Base-by-base conservation (phyloP, 176 grass and related monocot species). In the Carex myosuroides region DNA sequence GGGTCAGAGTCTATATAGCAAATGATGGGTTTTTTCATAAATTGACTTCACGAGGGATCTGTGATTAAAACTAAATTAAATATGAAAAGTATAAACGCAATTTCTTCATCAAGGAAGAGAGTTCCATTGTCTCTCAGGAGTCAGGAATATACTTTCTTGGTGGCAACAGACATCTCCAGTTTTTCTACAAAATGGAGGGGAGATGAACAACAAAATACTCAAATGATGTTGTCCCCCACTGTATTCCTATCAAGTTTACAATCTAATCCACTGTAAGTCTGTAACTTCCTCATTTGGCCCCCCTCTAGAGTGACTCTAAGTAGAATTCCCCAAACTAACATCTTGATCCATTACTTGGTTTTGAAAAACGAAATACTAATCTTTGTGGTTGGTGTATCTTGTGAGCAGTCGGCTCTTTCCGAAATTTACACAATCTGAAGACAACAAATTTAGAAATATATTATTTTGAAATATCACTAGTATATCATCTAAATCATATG, bases 21-120 rank as follows among this genome's bases (percentile, higher is more conserved):
- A 79, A 79, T 79, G 29, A 53, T 79, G 33, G 37, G 39, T 63
- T 44, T 64, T 81, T 81, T 42, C 58, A 58, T 35, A 81, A 58
- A 9, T 53, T 13, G 18, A 81, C 57, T 64, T 64, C 33, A 64
- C 64, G 79, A 48, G 60, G 39, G 54, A 63, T 42, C 22, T 21
- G 57, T 81, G 79, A 39, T 21, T 21, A 30, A 56, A 81, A 61
- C 13, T 14, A 63, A 4, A 44, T 63, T 52, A 4, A 76, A 26
- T 11, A 52, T 50, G 48, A 41, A 63, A 57, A 62, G 3, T 39
- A 44, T 6, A 81, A 7, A 81, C 44, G 5, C 33, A 81, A 81
- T 81, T 81, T 46, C 42, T 62, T 62, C 2, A 13, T 18, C 60
- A 81, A 56, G 24, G n/a, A 16, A 70, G 64, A 55, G 41, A 78